Evolutionary conservation across 257 asterid genomes (phyloP), one percentile per base, ranked within the genome.

Genomic region (Jasminum sambac): DNA sequence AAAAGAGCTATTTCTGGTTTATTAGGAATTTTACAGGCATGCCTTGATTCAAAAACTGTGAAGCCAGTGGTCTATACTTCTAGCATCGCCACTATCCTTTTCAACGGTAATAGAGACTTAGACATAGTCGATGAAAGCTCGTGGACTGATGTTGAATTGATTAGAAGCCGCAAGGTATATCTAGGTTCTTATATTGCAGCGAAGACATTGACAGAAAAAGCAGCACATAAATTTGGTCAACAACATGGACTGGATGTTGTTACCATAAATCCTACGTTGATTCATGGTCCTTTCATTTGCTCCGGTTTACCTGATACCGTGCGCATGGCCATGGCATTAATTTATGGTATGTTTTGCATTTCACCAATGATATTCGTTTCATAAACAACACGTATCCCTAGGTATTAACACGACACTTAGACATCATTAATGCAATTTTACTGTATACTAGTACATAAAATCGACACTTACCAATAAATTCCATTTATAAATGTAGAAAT

Each of bases 211-310:
- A 50, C 82, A 0, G 91, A 88, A 61, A 84, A 75, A 66, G 74
- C 79, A 3, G 84, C 75, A 34, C n/a, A 78, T 37, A 86, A 84
- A 8, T 88, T 78, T 69, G 83, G 71, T 0, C 81, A 79, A 69
- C 71, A 76, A 50, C 64, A 68, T 61, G 88, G 88, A 11, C 21
- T 86, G 73, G 87, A 86, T 79, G 46, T 88, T 73, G 84, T 88
- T 9, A 69, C 83, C 0, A 11, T 84, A 16, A 62, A 78, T 66
- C 86, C 95, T 44, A 36, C 86, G 0, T 79, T 77, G 83, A 78
- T 83, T 14, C 79, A 70, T 69, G 92, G 92, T 8, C 90, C 90
- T 40, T 86, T 88, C 71, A 39, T 88, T 21, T 76, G 78, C 16
- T 69, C 86, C 19, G 76, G 44, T 3, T 59, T 60, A 26, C 89